Evolutionary conservation across 164 flowering plant species (phyloP).

Genomic region (Umbellularia californica): DNA sequence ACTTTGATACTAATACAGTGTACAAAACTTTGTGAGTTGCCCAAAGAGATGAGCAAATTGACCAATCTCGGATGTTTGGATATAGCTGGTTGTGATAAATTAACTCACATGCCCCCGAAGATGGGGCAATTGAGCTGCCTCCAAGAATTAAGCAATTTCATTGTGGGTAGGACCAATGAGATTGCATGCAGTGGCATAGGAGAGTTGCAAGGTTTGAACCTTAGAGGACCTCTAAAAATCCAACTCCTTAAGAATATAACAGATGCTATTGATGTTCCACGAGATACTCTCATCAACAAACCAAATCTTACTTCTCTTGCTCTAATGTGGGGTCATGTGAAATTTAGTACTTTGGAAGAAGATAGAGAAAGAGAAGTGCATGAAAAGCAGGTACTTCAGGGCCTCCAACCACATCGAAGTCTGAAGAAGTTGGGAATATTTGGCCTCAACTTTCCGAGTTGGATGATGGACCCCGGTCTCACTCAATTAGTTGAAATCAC

Average conservation of each 20-base stretch:
- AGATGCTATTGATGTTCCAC: no score
- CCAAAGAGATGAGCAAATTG: slow-evolving; percentile 7
- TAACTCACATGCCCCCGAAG: background rate
- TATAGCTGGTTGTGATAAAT: background rate
- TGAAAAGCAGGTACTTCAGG: background rate
- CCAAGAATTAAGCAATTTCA: background rate
- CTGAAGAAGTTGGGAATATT: slow-evolving; percentile 12
- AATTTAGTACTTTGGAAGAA: background rate
- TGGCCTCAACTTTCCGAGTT: slow-evolving; percentile 20
- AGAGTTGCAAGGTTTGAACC: background rate
- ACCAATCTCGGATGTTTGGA: slow-evolving; percentile 6
- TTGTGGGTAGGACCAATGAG: background rate
- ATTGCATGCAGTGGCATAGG: background rate
- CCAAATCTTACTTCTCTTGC: background rate
- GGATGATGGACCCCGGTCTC: slow-evolving; percentile 8
- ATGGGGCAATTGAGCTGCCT: background rate
- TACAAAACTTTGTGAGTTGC: background rate
- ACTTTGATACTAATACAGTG: background rate
- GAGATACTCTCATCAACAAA: background rate
- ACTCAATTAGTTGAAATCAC: background rate
- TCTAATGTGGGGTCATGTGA: background rate
- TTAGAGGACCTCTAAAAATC: background rate
- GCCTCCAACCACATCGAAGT: slow-evolving; percentile 22
- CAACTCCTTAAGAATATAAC: background rate
- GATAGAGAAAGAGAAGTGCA: background rate